Evolutionary conservation across 2,329 filamentous ascomycete genomes (phyloP).

Genomic region (Ilyonectria destructans): DNA sequence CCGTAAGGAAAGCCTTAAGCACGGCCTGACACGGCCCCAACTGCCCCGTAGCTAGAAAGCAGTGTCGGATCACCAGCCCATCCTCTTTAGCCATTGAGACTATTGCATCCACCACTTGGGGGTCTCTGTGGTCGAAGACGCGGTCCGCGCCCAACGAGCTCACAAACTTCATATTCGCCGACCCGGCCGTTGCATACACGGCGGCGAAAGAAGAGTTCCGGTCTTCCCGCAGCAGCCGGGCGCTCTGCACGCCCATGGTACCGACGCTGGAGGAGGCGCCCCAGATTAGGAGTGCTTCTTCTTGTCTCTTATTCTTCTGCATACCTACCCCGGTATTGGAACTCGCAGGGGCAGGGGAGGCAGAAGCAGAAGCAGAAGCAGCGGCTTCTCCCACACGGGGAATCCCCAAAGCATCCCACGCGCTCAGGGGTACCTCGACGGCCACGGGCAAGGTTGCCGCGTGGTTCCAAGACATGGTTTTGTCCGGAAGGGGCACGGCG

Average conservation of each 20-base stretch:
- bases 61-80: slow-evolving; percentile 56
- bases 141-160: slow-evolving; percentile 55
- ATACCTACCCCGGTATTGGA: not conserved
- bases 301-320: slow-evolving; percentile 17
- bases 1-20: slow-evolving; percentile 52
- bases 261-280: slow-evolving; percentile 64
- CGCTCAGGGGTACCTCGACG: slow-evolving; percentile 55
- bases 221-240: slow-evolving; percentile 55
- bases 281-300: slow-evolving; percentile 60
- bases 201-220: slow-evolving; percentile 52
- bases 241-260: slow-evolving; percentile 61
- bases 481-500: slow-evolving; percentile 53
- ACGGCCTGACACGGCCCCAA: slow-evolving; percentile 56
- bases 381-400: slow-evolving; percentile 38
- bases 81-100: slow-evolving; percentile 56
- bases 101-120: slow-evolving; percentile 51
- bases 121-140: slow-evolving; percentile 61
- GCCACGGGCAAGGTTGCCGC: slow-evolving; percentile 60
- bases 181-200: slow-evolving; percentile 60
- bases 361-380: slow-evolving; percentile 15
- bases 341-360: not conserved
- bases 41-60: slow-evolving; percentile 60
- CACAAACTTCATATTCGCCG: slow-evolving; percentile 55
- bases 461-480: slow-evolving; percentile 56
- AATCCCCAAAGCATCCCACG: slow-evolving; percentile 59